Base-by-base conservation (phyloP, 768 basidiomycete genomes). In the Pulveroboletus ravenelii region DNA sequence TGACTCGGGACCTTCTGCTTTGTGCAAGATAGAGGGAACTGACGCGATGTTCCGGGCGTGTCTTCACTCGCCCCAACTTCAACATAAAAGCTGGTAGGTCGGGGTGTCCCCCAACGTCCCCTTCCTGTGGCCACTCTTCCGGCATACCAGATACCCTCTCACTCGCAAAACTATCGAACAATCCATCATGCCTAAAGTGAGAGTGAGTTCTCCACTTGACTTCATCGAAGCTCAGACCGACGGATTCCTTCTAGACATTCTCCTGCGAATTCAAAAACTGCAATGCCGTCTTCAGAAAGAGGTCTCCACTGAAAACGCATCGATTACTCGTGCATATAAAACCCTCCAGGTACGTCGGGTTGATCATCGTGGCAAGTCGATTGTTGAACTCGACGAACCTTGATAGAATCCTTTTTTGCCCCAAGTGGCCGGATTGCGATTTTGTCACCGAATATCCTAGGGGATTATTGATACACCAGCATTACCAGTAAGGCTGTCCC, bases 171-270 rank as follows among this genome's bases (percentile, higher is more conserved):
- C 12, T 17, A 2, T 34, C n/a, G 6, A 18, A 9, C 13, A 35
- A 20, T 30, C 2, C 6, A 9, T 34, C 15, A 58, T 52, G 56
- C 5, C 30, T 1, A 55, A 55, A 15, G 58, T 51, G 37, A 23
- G 20, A 23, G 20, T 23, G 20, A 3, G 51, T 13, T 18, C 14
- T 17, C 35, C 31, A 1, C 13, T 35, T n/a, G 1, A 17, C 36
- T 20, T 35, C 7, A 30, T 45, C 5, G 29, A 5, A 17, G 31
- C 38, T 15, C 9, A 15, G 10, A 34, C 30, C 27, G 12, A 46
- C 17, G 29, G 4, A 25, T 29, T 40, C 17, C 29, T 43, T 7
- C 9, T 14, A 40, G 48, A 38, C 13, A 1, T 40, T 45, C 7
- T 8, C 39, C 25, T 45, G 41, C 7, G 2, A 13, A 25, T 6